Evolutionary conservation across 108 stramenopile genomes (phyloP), one percentile per base, ranked within the genome.

Genomic region (Cylindrotheca fusiformis): DNA sequence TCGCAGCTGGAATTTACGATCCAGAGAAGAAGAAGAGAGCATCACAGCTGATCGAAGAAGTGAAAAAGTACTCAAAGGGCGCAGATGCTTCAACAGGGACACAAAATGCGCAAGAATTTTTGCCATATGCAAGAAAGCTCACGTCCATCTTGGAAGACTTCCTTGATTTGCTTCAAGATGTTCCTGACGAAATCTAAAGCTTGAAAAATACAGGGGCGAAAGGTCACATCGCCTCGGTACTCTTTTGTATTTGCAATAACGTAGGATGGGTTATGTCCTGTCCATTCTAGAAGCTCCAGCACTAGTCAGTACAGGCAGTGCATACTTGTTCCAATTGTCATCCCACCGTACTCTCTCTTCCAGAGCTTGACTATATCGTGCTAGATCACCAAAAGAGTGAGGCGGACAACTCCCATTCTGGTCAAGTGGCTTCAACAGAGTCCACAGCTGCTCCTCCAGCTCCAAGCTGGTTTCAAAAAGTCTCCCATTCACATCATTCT

Each of bases 401-500:
- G 72, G 71, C 4, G 55, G 52, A 48, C 52, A 51, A n/a, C 23
- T 44, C 3, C 2, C 24, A 19, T 23, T 29, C 6, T 72, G 74
- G 2, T 69, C 49, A n/a, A 68, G 47, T 28, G 66, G 60, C 22
- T 58, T 36, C 64, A 95, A 67, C 27, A 97, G 54, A 17, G 58
- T 47, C 46, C 54, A 62, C 48, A 97, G 46, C 49, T 93, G 90
- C 14, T 78, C 71, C 1, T 80, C 62, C 44, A 96, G 65, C 58
- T 96, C 82, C 1, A 56, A 65, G 23, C 49, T 65, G 19, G 68
- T 74, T n/a, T 48, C 27, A 64, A 97, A 98, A 4, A 88, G 65
- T 21, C 74, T 64, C 5, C 97, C 97, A 82, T 95, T 96, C 0
- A 69, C 64, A 5, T 79, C 82, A 75, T 99, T 88, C 60, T 75